Evolutionary conservation across 257 asterid species (phyloP), one percentile per base, ranked within the genome.

Genomic region (Solanum medicagineum): DNA sequence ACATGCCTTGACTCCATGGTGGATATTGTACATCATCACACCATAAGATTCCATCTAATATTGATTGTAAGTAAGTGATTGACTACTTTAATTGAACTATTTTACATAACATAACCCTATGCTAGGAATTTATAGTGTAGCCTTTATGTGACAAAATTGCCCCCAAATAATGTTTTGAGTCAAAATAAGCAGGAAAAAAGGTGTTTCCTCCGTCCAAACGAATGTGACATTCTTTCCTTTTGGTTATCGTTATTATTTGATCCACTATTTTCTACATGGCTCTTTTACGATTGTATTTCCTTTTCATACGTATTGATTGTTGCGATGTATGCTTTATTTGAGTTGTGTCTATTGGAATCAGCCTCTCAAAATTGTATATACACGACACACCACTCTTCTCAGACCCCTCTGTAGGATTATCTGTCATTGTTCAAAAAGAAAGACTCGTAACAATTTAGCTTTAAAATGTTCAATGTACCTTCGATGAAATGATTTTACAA

Each of bases 31-130:
- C 36, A 11, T 73, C n/a, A 73, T n/a, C 40, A 73, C 4, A 45
- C 81, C 45, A 12, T 12, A 20, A 22, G 81, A 73, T 73, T 73
- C 81, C 36, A 20, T 73, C 57, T 45, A 73, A 36, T 45, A 36
- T 73, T 73, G n/a, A 45, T 10, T 14, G 1, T 44, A 73, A 40
- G n/a, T 1, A 40, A n/a, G 36, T 73, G 20, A 42, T 70, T 70
- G 80, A 70, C 80, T 42, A 70, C 80, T 70, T 70, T 70, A 70
- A 70, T 70, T 16, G 45, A 42, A 70, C 54, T 19, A 19, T 70
- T 42, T 42, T 42, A 70, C 54, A 42, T 40, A 19, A 42, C 16
- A 16, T 12, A 69, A 6, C 42, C 53, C 32, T 70, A 42, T 42
- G 80, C 80, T 40, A 70, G 54, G 80, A 70, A 42, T 13, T 42